These are phyloP conservation scores for Thelephora aurantiotincta DNA, from an alignment of 768 basidiomycete genomes.

Conservation along the genomic window DNA sequence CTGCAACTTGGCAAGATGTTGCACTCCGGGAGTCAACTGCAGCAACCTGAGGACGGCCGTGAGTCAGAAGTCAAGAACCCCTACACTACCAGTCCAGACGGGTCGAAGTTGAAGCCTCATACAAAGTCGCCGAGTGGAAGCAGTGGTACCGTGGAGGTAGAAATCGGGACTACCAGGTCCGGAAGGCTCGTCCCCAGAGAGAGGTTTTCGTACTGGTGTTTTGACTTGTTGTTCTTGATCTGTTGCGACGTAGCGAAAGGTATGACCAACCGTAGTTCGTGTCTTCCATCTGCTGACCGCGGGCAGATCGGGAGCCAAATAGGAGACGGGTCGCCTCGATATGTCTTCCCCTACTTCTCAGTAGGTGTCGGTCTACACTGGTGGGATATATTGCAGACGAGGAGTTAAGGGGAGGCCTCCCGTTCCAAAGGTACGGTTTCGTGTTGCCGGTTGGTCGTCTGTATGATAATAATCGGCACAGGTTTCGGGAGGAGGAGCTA, in stretches of 20 bases:
- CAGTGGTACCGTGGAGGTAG: constrained; percentile 22
- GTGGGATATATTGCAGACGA: constrained; percentile 75
- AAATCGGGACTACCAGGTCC: constrained; percentile 45
- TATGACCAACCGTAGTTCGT: constrained; percentile 12
- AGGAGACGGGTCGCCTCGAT: constrained; percentile 61
- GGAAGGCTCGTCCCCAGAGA: constrained; percentile 54
- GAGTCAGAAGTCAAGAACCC: constrained; percentile 7
- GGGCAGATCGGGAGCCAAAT: constrained; percentile 42
- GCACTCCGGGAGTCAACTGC: constrained; percentile 56
- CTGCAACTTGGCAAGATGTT: constrained; percentile 55
- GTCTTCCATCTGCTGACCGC: not conserved
- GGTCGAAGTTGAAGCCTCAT: not conserved
- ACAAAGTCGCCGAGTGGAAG: not conserved
- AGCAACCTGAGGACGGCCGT: constrained; percentile 14
- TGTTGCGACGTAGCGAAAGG: constrained; percentile 58
- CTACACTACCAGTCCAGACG: not conserved
- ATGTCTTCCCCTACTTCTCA: constrained; percentile 56
- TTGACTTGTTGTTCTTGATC: constrained; percentile 72
- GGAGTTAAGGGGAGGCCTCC: constrained; percentile 69
- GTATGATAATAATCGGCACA: constrained; percentile 15
- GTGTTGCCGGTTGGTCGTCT: not conserved
- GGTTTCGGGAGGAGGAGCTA: constrained; percentile 81
- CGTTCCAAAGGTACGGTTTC: constrained; percentile 61
- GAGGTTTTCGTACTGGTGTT: constrained; percentile 87
- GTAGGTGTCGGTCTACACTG: constrained; percentile 58